These are phyloP conservation scores for Candida glucosophila DNA, from an alignment of 1,139 yeast genomes.

Conservation along the genomic window DNA sequence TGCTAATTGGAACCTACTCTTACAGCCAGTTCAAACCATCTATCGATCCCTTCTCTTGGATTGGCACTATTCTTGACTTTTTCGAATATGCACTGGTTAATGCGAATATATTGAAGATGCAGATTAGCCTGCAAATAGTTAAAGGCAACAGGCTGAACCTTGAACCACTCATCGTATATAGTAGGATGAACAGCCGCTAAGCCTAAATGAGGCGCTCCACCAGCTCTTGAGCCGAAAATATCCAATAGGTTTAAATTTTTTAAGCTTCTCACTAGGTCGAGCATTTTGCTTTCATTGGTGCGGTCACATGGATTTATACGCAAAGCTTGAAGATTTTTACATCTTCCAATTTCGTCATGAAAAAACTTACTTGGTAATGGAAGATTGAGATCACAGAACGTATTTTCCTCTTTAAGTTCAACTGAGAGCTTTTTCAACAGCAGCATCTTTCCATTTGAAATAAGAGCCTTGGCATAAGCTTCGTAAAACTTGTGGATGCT, in stretches of 20 bases:
- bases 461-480: conserved; percentile 22
- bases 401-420: conserved; percentile 29
- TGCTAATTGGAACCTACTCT: conserved; percentile 7
- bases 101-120: conserved; percentile 32
- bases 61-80: conserved; percentile 9
- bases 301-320: conserved; percentile 30
- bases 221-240: conserved; percentile 42
- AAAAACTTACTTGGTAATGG: conserved; percentile 15
- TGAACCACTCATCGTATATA: conserved; percentile 48
- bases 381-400: conserved; percentile 19
- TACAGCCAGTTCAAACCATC: conserved; percentile 31
- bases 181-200: conserved; percentile 47
- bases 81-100: conserved; percentile 31
- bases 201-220: conserved; percentile 50
- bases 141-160: conserved; percentile 46
- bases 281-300: conserved; percentile 16
- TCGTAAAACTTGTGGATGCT: conserved; percentile 15
- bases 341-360: conserved; percentile 9
- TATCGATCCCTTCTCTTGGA: conserved; percentile 35
- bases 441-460: conserved; percentile 9
- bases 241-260: conserved; percentile 29
- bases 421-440: conserved; percentile 31
- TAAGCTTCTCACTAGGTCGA: conserved; percentile 16
- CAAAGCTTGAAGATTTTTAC: conserved; percentile 20
- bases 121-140: conserved; percentile 20